phyloP scores from a whole-genome alignment of 208 protist species.

The Jaenimonas drosophilae region DNA sequence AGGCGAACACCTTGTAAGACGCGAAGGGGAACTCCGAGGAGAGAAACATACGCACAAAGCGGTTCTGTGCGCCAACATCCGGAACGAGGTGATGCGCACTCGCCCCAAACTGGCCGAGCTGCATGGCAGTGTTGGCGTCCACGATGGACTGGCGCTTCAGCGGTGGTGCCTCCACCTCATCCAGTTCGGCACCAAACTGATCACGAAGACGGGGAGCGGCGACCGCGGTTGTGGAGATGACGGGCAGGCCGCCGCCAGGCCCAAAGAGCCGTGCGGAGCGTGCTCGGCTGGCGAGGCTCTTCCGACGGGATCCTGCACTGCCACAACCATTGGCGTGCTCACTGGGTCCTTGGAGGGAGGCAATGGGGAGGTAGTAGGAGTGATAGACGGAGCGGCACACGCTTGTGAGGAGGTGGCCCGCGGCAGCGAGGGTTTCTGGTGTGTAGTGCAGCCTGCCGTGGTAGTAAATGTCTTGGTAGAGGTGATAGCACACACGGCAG shows the following conservation, averaged over 20 bases:
- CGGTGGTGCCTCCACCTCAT: neutral
- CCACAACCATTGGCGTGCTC: neutral
- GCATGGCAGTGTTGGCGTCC: neutral
- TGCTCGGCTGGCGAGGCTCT: no score
- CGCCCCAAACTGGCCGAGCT: no score
- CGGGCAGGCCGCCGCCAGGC: neutral
- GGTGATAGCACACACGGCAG: neutral
- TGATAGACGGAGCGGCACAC: neutral
- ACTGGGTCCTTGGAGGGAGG: no score
- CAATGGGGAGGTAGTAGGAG: constrained; percentile 1
- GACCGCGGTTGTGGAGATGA: neutral
- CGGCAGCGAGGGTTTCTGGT: neutral
- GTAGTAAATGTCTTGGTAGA: neutral
- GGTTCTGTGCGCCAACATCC: neutral
- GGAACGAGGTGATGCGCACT: no score
- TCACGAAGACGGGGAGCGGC: no score
- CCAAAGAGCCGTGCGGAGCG: neutral
- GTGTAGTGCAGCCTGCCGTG: neutral
- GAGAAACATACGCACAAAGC: neutral
- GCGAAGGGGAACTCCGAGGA: constrained; percentile 1
- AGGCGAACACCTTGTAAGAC: constrained; percentile 1
- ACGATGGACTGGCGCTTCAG: neutral
- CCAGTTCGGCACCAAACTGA: neutral
- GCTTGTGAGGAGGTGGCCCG: neutral
- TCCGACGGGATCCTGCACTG: neutral